Evolutionary conservation across 202 grass and related monocot species (phyloP), one percentile per base, ranked within the genome.

Genomic region (Musa balbisiana): DNA sequence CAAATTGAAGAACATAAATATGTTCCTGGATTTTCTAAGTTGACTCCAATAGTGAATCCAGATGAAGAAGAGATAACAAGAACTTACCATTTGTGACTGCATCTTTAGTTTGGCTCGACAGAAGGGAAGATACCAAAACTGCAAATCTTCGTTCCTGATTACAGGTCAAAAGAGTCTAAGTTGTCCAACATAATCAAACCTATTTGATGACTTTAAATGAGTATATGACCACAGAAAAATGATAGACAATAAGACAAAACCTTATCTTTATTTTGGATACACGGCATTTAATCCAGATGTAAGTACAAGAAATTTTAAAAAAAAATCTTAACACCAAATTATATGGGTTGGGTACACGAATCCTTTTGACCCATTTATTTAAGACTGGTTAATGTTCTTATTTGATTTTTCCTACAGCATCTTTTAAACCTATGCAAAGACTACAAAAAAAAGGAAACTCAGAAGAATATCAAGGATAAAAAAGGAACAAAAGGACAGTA

Each of bases 101-200:
- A 88, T 95, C 91, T 86, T 95, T 99, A 62, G 95, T 99, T 85
- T 99, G 95, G 73, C 89, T 92, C 59, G 89, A 95, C 71, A 99
- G 77, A 89, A 99, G 88, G 69, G 87, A 87, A 74, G 87, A 92
- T 74, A 99, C 74, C 26, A 99, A 72, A 88, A 99, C 82, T 79
- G 89, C 91, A 78, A 95, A 92, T 81, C 95, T 87, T 80, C 84
- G 87, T 90, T 95, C 89, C 89, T 99, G 83, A 73, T 56, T 81
- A 15, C 49, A 70, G 33, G 43, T 52, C 25, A 70, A 70, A 49
- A 70, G 50, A 70, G 67, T 22, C 19, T 43, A 43, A 27, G 2
- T 0, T 26, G 63, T 10, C 21, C 19, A 49, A 16, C 16, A 51
- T 9, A 70, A 51, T 70, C 19, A 52, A 51, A 51, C 12, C 9